phyloP scores from a whole-genome alignment of 139 green algal species.

The Picochlorum sp. region DNA sequence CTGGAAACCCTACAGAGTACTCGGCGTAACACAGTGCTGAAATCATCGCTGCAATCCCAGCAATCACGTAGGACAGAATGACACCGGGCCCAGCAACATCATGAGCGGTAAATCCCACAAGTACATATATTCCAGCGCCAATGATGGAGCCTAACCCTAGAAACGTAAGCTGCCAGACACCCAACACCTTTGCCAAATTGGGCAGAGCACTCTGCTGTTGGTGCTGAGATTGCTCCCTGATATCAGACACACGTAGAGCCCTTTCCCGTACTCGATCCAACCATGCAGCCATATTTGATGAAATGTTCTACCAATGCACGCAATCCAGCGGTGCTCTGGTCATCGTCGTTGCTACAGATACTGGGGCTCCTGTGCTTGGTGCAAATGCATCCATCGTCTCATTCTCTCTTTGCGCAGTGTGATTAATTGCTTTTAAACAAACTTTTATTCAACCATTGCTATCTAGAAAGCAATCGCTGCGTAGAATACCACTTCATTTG shows the following conservation, averaged over 20 bases:
- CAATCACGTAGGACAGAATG: slow-evolving; percentile 52
- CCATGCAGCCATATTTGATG: not conserved
- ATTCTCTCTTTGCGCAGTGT: too few relatives aligned
- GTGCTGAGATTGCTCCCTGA: not conserved
- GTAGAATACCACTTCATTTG: too few relatives aligned
- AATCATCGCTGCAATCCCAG: slow-evolving; percentile 58
- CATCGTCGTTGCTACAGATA: too few relatives aligned
- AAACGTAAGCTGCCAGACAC: slow-evolving; percentile 32
- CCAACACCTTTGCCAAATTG: slow-evolving; percentile 13
- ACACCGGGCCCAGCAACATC: slow-evolving; percentile 50
- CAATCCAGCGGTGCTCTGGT: too few relatives aligned
- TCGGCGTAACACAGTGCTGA: slow-evolving; percentile 78
- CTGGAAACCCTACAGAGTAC: slow-evolving; percentile 64
- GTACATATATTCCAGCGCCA: slow-evolving; percentile 83
- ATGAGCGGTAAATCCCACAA: slow-evolving; percentile 66
- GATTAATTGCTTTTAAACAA: too few relatives aligned
- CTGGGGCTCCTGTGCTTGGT: too few relatives aligned
- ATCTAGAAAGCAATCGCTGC: too few relatives aligned
- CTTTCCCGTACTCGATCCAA: not conserved
- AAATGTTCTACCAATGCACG: too few relatives aligned
- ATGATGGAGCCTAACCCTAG: slow-evolving; percentile 77
- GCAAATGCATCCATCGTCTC: too few relatives aligned
- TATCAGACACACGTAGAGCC: not conserved
- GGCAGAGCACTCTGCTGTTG: not conserved
- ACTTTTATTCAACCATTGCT: too few relatives aligned